Conservation (phyloP, 805 yeast species). For the Saturnispora serradocipensis region DNA sequence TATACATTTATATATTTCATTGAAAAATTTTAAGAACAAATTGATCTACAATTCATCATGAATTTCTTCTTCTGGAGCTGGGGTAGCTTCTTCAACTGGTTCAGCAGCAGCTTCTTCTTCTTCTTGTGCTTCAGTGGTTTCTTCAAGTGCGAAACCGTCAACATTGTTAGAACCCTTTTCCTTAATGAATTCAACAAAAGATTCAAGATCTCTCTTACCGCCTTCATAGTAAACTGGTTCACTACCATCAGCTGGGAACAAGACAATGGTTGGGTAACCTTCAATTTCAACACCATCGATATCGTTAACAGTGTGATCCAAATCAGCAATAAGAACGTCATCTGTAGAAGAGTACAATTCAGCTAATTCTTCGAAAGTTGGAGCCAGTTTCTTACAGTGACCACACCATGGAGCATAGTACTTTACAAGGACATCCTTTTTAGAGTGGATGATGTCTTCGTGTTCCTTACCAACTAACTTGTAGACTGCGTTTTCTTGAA, state of each 20-base stretch:
- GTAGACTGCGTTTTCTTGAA: slow-evolving; percentile 59
- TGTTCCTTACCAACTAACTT: slow-evolving; percentile 81
- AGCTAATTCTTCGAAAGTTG: slow-evolving; percentile 71
- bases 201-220: slow-evolving; percentile 57
- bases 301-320: slow-evolving; percentile 88
- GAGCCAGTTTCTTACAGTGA: slow-evolving; percentile 68
- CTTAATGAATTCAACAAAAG: slow-evolving; percentile 60
- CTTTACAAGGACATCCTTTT: slow-evolving; percentile 75
- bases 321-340: slow-evolving; percentile 64
- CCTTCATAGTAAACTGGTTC: slow-evolving; percentile 60
- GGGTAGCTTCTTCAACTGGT: background rate
- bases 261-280: slow-evolving; percentile 88
- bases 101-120: background rate
- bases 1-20: background rate
- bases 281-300: slow-evolving; percentile 62
- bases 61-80: background rate
- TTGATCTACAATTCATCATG: slow-evolving; percentile 17
- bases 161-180: slow-evolving; percentile 54
- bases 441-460: slow-evolving; percentile 52
- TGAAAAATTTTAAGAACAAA: background rate
- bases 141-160: slow-evolving; percentile 36
- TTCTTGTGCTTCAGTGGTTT: slow-evolving; percentile 17
- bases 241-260: slow-evolving; percentile 78
- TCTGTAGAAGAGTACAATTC: slow-evolving; percentile 47
- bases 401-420: slow-evolving; percentile 99